phyloP scores from a whole-genome alignment of 1,139 yeast species.

The Lodderomyces elongisporus region DNA sequence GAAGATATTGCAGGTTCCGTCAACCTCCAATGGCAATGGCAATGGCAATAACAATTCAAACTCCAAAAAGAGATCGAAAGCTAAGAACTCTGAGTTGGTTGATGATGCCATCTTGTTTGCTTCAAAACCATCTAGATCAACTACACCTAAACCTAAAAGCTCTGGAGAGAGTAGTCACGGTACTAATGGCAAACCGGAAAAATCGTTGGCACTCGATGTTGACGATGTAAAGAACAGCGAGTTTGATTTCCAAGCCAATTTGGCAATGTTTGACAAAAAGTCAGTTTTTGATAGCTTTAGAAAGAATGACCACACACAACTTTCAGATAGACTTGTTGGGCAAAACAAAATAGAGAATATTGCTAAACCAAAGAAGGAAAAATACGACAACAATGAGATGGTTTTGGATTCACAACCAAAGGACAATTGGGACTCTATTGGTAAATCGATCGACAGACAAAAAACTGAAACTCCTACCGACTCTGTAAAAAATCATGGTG shows the following conservation, averaged over 20 bases:
- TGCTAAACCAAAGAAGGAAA: conserved; percentile 28
- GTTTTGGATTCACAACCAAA: conserved; percentile 44
- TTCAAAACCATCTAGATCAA: conserved; percentile 10
- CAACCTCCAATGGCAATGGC: too few relatives aligned
- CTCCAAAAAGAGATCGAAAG: conserved; percentile 14
- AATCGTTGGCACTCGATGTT: conserved; percentile 21
- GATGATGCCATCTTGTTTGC: conserved; percentile 29
- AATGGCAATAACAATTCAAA: conserved; percentile 13
- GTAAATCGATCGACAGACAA: conserved; percentile 15
- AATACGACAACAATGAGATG: conserved; percentile 72
- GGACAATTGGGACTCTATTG: conserved; percentile 56
- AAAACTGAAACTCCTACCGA: conserved; percentile 7
- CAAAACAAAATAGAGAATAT: conserved; percentile 51
- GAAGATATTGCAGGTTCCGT: conserved; percentile 47
- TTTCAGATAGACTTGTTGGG: conserved; percentile 65
- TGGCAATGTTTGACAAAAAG: conserved; percentile 77
- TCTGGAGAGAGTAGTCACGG: conserved; percentile 10
- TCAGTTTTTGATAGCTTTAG: conserved; percentile 76
- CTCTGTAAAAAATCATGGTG: conserved; percentile 2
- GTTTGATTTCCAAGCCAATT: conserved; percentile 81
- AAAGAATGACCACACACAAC: conserved; percentile 55
- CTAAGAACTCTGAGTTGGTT: conserved; percentile 9
- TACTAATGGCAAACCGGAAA: neutral
- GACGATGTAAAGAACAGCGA: conserved; percentile 52
- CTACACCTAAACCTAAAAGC: conserved; percentile 7